phyloP scores from a whole-genome alignment of 148 eudicot species.

The Silene latifolia region DNA sequence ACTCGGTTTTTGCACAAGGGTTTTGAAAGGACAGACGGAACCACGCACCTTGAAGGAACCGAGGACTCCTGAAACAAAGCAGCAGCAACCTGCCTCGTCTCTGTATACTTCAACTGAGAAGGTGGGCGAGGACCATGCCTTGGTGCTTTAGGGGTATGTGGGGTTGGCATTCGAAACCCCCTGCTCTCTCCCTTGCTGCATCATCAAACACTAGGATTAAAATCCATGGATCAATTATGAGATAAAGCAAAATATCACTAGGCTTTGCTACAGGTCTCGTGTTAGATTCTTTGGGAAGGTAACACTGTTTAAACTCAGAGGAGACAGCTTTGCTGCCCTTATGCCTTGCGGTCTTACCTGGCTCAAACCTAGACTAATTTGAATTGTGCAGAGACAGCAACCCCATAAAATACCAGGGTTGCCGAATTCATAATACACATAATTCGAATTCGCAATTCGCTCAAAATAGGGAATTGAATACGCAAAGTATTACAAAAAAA shows the following conservation, averaged over 20 bases:
- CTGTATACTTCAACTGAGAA: conserved; percentile 64
- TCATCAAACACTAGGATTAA: neutral
- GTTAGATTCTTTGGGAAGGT: too few relatives aligned
- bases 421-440: too few relatives aligned
- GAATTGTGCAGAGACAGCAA: too few relatives aligned
- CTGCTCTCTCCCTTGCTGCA: conserved; percentile 66
- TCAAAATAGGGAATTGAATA: too few relatives aligned
- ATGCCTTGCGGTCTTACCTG: too few relatives aligned
- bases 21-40: conserved; percentile 70
- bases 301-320: too few relatives aligned
- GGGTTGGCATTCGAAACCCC: conserved; percentile 39
- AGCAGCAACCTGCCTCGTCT: conserved; percentile 87
- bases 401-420: too few relatives aligned
- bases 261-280: neutral
- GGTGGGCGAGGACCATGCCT: conserved; percentile 91
- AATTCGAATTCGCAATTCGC: too few relatives aligned
- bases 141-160: conserved; percentile 93
- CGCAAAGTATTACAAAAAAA: too few relatives aligned
- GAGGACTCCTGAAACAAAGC: conserved; percentile 87
- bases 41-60: conserved; percentile 65
- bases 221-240: neutral
- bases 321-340: too few relatives aligned
- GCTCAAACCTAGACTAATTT: too few relatives aligned
- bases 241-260: neutral
- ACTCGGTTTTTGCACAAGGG: conserved; percentile 83